A percentile compares a stretch with the other conserved stretches of the same genome.
These are phyloP conservation scores for Sarocladiaceae sp. DNA, from an alignment of 2,329 filamentous ascomycete genomes.

Conservation along the genomic window DNA sequence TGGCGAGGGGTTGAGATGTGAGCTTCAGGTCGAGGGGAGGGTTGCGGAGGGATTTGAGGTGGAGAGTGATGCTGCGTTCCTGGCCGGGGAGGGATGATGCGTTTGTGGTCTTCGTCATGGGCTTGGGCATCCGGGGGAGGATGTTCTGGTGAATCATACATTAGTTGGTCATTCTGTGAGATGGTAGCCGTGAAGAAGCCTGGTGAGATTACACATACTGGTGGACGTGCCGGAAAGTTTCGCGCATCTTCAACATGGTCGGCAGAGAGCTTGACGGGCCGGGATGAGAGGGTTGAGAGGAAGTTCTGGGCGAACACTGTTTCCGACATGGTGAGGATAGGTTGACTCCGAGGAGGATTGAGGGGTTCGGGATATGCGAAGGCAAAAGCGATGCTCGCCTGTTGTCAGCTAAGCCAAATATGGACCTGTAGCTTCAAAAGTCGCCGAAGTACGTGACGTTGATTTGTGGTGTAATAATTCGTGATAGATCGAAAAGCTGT, in stretches of 20 bases:
- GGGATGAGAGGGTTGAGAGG: slow-evolving; percentile 72
- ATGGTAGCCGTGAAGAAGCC: not conserved
- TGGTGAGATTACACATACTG: slow-evolving; percentile 48
- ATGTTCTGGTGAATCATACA: slow-evolving; percentile 51
- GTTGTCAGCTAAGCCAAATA: too few species aligned
- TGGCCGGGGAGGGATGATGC: slow-evolving; percentile 45
- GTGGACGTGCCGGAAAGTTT: slow-evolving; percentile 68
- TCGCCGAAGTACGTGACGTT: too few species aligned
- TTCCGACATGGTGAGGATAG: slow-evolving; percentile 62
- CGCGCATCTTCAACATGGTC: slow-evolving; percentile 88
- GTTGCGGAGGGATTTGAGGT: slow-evolving; percentile 74
- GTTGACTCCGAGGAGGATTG: not conserved
- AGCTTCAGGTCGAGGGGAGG: slow-evolving; percentile 66
- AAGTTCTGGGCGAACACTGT: slow-evolving; percentile 80
- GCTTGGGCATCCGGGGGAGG: slow-evolving; percentile 62
- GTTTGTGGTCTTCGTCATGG: slow-evolving; percentile 44
- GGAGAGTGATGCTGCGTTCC: slow-evolving; percentile 52
- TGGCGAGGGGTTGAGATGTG: slow-evolving; percentile 54
- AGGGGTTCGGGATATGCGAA: slow-evolving; percentile 1
- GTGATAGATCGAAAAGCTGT: too few species aligned
- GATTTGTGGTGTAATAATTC: too few species aligned
- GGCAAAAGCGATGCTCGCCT: not conserved
- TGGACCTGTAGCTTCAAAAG: too few species aligned
- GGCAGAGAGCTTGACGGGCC: slow-evolving; percentile 74
- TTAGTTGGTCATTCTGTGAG: not conserved